phyloP scores from a whole-genome alignment of 1,139 yeast species.

The Lizanozyma gosingica region DNA sequence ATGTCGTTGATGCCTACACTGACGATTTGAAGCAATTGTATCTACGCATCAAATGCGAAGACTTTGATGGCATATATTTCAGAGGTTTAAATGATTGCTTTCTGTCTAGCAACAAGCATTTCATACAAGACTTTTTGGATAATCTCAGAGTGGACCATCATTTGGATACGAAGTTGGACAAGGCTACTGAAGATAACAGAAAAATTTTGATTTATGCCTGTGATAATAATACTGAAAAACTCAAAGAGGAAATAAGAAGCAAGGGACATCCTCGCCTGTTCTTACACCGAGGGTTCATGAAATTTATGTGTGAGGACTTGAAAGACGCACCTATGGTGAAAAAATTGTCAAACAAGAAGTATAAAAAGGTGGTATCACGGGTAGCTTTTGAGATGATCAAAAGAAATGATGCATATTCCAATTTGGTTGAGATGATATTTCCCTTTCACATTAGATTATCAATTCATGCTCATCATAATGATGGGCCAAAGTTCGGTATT shows the following conservation, averaged over 20 bases:
- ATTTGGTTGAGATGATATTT: conserved; percentile 48
- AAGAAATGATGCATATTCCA: conserved; percentile 57
- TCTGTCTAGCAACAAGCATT: conserved; percentile 12
- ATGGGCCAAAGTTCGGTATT: conserved; percentile 53
- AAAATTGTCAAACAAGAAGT: conserved; percentile 34
- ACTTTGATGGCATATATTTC: conserved; percentile 21
- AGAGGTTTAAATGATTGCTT: conserved; percentile 31
- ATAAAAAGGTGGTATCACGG: conserved; percentile 41
- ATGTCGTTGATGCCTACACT: conserved; percentile 40
- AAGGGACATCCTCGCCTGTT: conserved; percentile 42
- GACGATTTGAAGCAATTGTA: conserved; percentile 34
- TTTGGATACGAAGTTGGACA: conserved; percentile 25
- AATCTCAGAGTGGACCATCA: conserved; percentile 21
- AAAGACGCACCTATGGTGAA: conserved; percentile 28
- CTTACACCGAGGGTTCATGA: conserved; percentile 49
- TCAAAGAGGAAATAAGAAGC: conserved; percentile 26
- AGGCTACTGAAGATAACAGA: conserved; percentile 28
- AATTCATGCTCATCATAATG: conserved; percentile 50
- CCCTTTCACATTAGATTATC: conserved; percentile 53
- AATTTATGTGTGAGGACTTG: conserved; percentile 53
- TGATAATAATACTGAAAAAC: conserved; percentile 31
- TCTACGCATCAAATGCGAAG: conserved; percentile 16
- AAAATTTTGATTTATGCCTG: conserved; percentile 29
- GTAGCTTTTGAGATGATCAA: conserved; percentile 59
- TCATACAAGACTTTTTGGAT: conserved; percentile 12